Evolutionary conservation across 1,139 yeast species (phyloP), one percentile per base, ranked within the genome.

Genomic region (Yamadazyma pseudoaaseri): DNA sequence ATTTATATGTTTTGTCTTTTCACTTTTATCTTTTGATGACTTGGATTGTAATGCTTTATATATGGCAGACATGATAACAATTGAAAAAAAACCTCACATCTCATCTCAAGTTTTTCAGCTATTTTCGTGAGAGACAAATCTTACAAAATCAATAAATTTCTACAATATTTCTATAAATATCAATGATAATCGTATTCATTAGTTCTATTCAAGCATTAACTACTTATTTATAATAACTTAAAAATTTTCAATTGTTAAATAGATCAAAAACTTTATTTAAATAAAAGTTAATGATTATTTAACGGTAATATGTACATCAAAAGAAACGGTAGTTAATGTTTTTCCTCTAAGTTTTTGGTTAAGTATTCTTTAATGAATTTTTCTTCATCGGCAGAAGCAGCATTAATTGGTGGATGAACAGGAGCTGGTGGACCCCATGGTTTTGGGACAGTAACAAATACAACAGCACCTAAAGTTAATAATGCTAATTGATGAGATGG

Each of bases 341-440:
- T 62, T 47, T 59, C 55, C 37, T 54, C 60, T 28, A 41, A 37
- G 48, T 65, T 58, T 51, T 66, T 66, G 38, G 68, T 60, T 47
- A 66, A 65, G 55, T 58, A 66, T 38, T 64, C 70, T 51, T 62
- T 57, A 40, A 66, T 63, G 69, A 83, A 90, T 63, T 82, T 81
- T 62, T 86, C 96, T 70, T 90, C 97, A 52, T 87, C 97, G 49
- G 89, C 79, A 39, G 89, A 76, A 39, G 79, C 62, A 44, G 96
- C 95, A 48, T 78, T 76, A 61, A 87, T 76, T 37, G 82, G 70
- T 42, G 92, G 87, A 50, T 70, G 70, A 42, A 70, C 65, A 44
- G 82, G 76, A 44, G 77, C 73, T 44, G 76, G 61, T 13, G 77
- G 60, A 23, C 74, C 71, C 78, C 86, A 82, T 54, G 92, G 92